These are phyloP conservation scores for Micractinium sp. DNA, from an alignment of 139 green algal species.

Conservation along the genomic window DNA sequence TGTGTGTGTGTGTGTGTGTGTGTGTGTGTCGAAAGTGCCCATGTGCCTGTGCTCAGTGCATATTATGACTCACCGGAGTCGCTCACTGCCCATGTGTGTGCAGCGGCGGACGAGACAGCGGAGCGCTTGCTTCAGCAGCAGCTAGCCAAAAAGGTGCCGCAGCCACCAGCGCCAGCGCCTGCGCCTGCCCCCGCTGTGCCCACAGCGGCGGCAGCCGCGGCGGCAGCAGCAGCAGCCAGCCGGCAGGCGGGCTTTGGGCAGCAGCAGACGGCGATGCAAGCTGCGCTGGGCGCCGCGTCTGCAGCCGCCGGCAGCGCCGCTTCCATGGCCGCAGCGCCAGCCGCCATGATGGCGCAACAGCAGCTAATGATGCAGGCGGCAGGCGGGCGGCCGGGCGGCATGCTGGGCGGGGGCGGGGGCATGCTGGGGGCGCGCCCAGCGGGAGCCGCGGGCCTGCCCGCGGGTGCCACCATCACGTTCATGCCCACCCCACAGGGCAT, in stretches of 20 bases:
- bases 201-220: neutral
- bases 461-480: neutral
- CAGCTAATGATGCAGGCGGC: conserved; percentile 16
- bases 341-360: conserved; percentile 26
- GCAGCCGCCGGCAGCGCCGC: neutral
- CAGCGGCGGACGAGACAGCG: conserved; percentile 9
- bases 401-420: too few relatives aligned
- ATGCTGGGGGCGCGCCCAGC: neutral
- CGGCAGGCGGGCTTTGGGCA: neutral
- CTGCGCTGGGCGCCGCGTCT: neutral
- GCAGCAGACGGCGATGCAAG: conserved; percentile 5
- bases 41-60: neutral
- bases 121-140: conserved; percentile 20
- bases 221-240: neutral
- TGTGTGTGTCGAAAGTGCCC: too few relatives aligned
- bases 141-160: conserved; percentile 24
- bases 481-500: conserved; percentile 1
- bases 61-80: neutral
- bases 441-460: neutral
- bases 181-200: neutral
- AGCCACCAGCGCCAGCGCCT: neutral
- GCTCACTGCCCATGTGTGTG: too few relatives aligned
- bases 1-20: too few relatives aligned
- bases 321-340: neutral
- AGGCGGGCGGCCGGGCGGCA: neutral